phyloP scores from a whole-genome alignment of 345 rosid genomes.

The Eucalyptus curtisii region DNA sequence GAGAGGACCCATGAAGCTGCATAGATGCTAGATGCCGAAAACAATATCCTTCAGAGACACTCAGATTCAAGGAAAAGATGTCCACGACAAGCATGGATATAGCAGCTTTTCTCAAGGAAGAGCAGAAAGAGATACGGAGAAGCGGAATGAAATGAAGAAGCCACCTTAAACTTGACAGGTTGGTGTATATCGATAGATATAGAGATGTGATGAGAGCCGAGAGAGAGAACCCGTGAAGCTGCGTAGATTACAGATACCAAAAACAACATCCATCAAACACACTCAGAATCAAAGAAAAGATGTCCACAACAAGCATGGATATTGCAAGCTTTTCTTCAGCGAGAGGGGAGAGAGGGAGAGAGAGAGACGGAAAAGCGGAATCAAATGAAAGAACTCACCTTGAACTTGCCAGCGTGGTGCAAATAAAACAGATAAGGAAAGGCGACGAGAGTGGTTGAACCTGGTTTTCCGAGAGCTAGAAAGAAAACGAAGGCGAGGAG shows the following conservation, averaged over 20 bases:
- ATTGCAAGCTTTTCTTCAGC: background rate
- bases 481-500: background rate
- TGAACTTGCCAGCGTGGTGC: background rate
- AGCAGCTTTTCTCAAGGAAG: background rate
- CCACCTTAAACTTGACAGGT: background rate
- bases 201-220: background rate
- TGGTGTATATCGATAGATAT: background rate
- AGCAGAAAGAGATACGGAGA: background rate
- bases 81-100: background rate
- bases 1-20: background rate
- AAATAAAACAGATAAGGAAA: background rate
- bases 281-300: background rate
- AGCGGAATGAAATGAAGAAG: background rate
- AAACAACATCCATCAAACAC: background rate
- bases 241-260: background rate
- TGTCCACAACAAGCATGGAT: background rate
- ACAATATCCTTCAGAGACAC: background rate
- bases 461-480: background rate
- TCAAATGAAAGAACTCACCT: background rate
- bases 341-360: background rate
- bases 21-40: background rate
- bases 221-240: background rate
- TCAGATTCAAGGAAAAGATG: background rate
- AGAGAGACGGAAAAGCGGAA: background rate
- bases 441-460: background rate